phyloP scores from a whole-genome alignment of 257 asterid genomes.

The Lantana camara region DNA sequence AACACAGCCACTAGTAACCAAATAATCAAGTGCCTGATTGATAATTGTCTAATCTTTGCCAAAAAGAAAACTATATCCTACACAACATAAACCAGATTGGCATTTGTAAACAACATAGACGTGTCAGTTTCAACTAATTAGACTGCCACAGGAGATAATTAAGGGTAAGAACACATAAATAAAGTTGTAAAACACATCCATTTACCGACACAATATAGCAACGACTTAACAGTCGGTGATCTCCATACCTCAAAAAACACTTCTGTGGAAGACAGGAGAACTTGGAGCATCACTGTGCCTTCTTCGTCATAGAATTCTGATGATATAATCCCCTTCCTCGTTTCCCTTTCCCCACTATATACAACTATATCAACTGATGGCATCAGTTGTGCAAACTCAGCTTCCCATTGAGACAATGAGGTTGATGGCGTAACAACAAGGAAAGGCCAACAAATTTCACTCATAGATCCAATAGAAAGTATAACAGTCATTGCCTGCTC shows the following conservation, averaged over 20 bases:
- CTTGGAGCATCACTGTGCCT: constrained; percentile 52
- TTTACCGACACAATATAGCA: constrained; percentile 16
- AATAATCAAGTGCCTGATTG: constrained; percentile 8
- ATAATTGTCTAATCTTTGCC: constrained; percentile 10
- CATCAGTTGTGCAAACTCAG: constrained; percentile 55
- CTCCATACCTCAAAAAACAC: constrained; percentile 52
- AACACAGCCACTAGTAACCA: constrained; percentile 9
- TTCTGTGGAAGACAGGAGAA: constrained; percentile 56
- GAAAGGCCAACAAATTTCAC: constrained; percentile 51
- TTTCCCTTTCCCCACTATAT: constrained; percentile 50
- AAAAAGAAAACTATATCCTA: constrained; percentile 1
- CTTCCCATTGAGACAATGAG: constrained; percentile 61
- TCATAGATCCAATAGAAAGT: constrained; percentile 45
- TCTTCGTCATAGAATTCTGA: constrained; percentile 60
- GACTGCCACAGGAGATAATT: neutral
- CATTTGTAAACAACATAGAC: neutral
- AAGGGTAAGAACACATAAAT: constrained; percentile 7
- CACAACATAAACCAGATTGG: constrained; percentile 16
- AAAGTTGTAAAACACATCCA: constrained; percentile 6
- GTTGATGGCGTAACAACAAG: constrained; percentile 50
- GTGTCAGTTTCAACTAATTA: constrained; percentile 11
- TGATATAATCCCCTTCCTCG: constrained; percentile 54
- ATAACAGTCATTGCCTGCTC: constrained; percentile 47
- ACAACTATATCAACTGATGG: constrained; percentile 66
- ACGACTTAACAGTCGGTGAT: neutral